Evolutionary conservation across 176 grass and related monocot genomes (phyloP), one percentile per base, ranked within the genome.

Genomic region (Dactylis glomerata): DNA sequence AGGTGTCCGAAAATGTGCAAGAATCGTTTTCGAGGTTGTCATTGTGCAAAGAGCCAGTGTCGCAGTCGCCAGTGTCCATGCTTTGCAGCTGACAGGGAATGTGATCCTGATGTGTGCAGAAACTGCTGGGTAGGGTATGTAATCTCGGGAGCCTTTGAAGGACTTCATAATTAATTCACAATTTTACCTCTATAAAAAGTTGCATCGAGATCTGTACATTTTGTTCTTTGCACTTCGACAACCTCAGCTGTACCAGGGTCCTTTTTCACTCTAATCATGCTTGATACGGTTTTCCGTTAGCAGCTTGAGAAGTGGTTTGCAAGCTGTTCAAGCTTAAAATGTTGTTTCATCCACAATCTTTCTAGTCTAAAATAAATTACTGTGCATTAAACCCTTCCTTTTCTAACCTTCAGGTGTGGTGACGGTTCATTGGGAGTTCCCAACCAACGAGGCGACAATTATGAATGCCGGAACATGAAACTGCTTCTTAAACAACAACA

Each of bases 391-490:
- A 79, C 40, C 40, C 17, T 47, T 89, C 44, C 22, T 70, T 88
- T 79, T 74, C 30, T 51, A 42, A 73, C 32, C 17, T 88, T 36
- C 82, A 98, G 96, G 81, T 98, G 96, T 76, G 96, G 96, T 57
- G 96, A 98, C 77, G 96, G 96, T 71, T 92, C 96, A 54, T 86
- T 98, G 85, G 96, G 96, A 82, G 96, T 86, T 40, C 96, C 96
- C 8, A 98, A 90, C 86, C 96, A 98, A 82, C 90, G 93, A 90
- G 96, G 96, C 42, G 93, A 95, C 84, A 98, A 95, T 83, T 98
- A 93, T 87, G 96, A 98, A 87, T 98, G 96, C 77, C 85, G 93
- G 73, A 98, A 98, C 83, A 98, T 98, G 96, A 98, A 98, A 84
- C 81, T 98, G 74, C 89, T 98, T 76, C 91, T 98, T 42, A 98